Percentiles rank a stretch among this genome's conserved stretches.
Conservation (phyloP, 2,329 filamentous ascomycete species). For the Pseudocercospora crystallina region DNA sequence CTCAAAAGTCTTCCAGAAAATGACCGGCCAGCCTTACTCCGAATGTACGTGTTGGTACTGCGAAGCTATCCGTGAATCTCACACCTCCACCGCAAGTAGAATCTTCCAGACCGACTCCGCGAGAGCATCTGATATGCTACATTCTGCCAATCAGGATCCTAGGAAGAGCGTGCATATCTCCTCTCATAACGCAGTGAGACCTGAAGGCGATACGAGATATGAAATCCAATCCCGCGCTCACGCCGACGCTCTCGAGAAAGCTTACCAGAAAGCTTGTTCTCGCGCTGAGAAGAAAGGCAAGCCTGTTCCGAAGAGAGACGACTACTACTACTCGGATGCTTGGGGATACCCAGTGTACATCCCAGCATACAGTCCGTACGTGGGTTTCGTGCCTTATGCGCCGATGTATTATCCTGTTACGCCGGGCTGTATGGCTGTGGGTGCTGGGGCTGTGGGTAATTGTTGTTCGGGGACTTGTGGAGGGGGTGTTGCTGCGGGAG, state of each 20-base stretch:
- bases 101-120: conserved; percentile 45
- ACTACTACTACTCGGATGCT: conserved; percentile 41
- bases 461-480: conserved; percentile 50
- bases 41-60: conserved; percentile 86
- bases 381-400: conserved; percentile 41
- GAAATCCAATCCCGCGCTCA: conserved; percentile 22
- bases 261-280: conserved; percentile 52
- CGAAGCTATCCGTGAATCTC: conserved; percentile 64
- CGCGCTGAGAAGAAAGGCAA: conserved; percentile 41
- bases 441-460: conserved; percentile 43
- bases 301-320: conserved; percentile 36
- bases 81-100: conserved; percentile 50
- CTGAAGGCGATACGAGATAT: conserved; percentile 25
- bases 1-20: conserved; percentile 65
- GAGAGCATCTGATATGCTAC: conserved; percentile 37
- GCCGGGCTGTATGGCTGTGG: conserved; percentile 46
- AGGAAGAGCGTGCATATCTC: conserved; percentile 68
- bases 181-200: conserved; percentile 65
- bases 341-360: conserved; percentile 39
- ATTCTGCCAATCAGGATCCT: conserved; percentile 49
- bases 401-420: conserved; percentile 43
- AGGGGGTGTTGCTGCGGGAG: conserved; percentile 38
- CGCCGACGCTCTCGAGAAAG: conserved; percentile 50
- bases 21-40: conserved; percentile 66
- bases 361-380: conserved; percentile 39